Conservation (phyloP, 805 yeast genomes). For the Candida qinlingensis region DNA sequence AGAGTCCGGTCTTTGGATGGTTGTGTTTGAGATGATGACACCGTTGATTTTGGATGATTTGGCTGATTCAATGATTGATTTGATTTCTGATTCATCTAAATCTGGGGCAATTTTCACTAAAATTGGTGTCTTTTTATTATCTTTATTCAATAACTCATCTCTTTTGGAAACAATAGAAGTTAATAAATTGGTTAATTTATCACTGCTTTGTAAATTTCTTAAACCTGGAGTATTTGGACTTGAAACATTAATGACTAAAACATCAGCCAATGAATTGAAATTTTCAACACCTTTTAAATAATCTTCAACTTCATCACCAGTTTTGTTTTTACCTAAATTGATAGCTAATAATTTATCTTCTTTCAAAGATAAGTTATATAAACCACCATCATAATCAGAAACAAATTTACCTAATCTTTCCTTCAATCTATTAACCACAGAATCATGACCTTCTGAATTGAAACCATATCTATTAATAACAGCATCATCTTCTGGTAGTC, state of each 20-base stretch:
- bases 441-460: conserved; percentile 84
- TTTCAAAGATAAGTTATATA: conserved; percentile 44
- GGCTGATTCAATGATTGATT: conserved; percentile 77
- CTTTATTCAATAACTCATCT: conserved; percentile 40
- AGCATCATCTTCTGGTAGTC: conserved; percentile 80
- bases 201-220: conserved; percentile 77
- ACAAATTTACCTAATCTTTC: conserved; percentile 47
- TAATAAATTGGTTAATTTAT: conserved; percentile 63
- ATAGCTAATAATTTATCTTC: conserved; percentile 67
- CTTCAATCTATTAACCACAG: conserved; percentile 62
- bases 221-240: conserved; percentile 96
- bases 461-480: conserved; percentile 94
- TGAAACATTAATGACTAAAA: conserved; percentile 84
- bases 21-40: conserved; percentile 87
- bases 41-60: conserved; percentile 80
- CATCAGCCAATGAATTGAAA: conserved; percentile 83
- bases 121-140: conserved; percentile 61
- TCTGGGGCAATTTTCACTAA: conserved; percentile 94
- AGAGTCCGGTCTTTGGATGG: conserved; percentile 71
- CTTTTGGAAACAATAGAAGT: conserved; percentile 67
- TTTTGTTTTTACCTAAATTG: conserved; percentile 88
- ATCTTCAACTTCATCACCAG: conserved; percentile 85
- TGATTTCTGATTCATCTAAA: conserved; percentile 72
- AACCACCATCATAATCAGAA: conserved; percentile 21
- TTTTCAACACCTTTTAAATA: conserved; percentile 79